Percentiles rank a stretch among this genome's conserved stretches.
Evolutionary conservation across 352 stramenopile species (phyloP).

Genomic region (Pythium sukuiense): DNA sequence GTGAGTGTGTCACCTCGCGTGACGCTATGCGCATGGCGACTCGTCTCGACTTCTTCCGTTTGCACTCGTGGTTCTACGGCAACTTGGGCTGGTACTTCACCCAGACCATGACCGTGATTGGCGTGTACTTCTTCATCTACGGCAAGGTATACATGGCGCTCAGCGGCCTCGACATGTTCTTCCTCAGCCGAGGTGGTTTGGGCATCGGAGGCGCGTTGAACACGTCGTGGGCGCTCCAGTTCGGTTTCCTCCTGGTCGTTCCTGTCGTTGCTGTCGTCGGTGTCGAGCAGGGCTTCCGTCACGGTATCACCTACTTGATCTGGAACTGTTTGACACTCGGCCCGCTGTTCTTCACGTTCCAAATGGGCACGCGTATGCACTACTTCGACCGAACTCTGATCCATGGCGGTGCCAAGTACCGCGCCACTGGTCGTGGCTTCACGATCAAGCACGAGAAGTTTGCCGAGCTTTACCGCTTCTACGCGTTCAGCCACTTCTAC

Average conservation of each 20-base stretch:
- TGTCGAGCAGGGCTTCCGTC: conserved; percentile 95
- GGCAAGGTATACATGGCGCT: conserved; percentile 94
- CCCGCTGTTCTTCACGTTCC: conserved; percentile 98
- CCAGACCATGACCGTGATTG: conserved; percentile 96
- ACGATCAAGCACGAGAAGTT: conserved; percentile 98
- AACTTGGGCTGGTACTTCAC: conserved; percentile 98
- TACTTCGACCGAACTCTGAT: conserved; percentile 98
- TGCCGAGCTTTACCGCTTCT: conserved; percentile 97
- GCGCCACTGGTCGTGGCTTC: conserved; percentile 97
- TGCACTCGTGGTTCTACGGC: conserved; percentile 98
- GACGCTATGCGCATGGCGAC: conserved; percentile 95
- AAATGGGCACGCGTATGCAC: conserved; percentile 98
- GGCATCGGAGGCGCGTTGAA: conserved; percentile 93
- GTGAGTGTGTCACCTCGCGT: conserved; percentile 95
- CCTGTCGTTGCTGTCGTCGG: conserved; percentile 97
- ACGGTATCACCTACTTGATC: conserved; percentile 89
- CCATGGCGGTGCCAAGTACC: conserved; percentile 96
- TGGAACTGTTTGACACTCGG: conserved; percentile 95
- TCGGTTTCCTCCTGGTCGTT: conserved; percentile 95
- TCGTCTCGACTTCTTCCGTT: conserved; percentile 95
- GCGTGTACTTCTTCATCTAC: conserved; percentile 97
- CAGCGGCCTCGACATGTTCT: conserved; percentile 89
- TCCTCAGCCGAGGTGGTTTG: conserved; percentile 89
- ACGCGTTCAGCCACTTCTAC: conserved; percentile 97
- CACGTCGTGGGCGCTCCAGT: conserved; percentile 95